phyloP scores from a whole-genome alignment of 148 eudicot species.

The Selenicereus undatus region DNA sequence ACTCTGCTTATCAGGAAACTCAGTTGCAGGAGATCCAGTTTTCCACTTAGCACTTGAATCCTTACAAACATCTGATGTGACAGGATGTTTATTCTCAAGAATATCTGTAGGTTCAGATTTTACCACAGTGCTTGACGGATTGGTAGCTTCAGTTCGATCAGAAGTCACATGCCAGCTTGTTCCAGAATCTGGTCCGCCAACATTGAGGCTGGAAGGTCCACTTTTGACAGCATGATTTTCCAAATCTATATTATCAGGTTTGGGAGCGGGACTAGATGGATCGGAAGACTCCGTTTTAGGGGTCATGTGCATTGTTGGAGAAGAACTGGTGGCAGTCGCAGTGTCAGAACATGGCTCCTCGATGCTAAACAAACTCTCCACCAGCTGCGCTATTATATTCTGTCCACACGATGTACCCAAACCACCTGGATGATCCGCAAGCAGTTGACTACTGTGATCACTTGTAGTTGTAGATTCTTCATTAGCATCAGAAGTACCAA shows the following conservation, averaged over 20 bases:
- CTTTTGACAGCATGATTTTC: conserved; percentile 20
- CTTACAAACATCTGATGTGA: conserved; percentile 10
- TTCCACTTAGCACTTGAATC: conserved; percentile 8
- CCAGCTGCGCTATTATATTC: conserved; percentile 30
- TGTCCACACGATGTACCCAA: conserved; percentile 39
- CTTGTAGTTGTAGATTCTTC: conserved; percentile 18
- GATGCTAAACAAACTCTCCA: conserved; percentile 35
- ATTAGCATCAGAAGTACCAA: conserved; percentile 29
- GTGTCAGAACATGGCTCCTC: conserved; percentile 32
- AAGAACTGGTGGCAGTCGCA: conserved; percentile 32
- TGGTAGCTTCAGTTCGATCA: conserved; percentile 17
- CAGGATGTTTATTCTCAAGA: conserved; percentile 18
- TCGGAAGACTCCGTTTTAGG: conserved; percentile 27
- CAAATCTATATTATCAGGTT: conserved; percentile 20
- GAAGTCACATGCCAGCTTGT: conserved; percentile 16
- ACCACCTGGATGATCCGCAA: conserved; percentile 29
- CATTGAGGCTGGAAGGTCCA: conserved; percentile 19
- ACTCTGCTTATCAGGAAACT: conserved; percentile 17
- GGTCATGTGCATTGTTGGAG: conserved; percentile 32
- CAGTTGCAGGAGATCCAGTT: conserved; percentile 12
- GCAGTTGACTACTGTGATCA: conserved; percentile 31
- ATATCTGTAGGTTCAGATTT: conserved; percentile 15
- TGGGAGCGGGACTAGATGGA: conserved; percentile 40
- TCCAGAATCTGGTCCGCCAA: conserved; percentile 11
- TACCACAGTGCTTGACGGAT: conserved; percentile 23